Evolutionary conservation across 495 filamentous ascomycete species (phyloP), one percentile per base, ranked within the genome.

Genomic region (Chaetomium cochliodes): DNA sequence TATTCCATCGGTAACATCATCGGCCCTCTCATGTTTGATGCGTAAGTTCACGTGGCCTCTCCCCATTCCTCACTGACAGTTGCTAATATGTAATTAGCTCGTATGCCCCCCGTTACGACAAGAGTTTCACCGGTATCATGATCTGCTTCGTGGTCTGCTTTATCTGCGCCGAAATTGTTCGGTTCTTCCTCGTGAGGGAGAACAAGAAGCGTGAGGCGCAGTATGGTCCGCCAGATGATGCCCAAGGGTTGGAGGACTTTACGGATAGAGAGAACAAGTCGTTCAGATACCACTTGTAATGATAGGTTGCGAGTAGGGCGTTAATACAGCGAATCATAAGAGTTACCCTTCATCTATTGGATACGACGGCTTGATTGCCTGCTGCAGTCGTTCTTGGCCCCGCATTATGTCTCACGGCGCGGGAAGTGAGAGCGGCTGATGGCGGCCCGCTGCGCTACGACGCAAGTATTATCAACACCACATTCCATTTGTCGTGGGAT

Each of bases 1-100:
- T 62, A 62, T 23, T 62, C 59, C 0, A 8, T 61, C 33, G 59
- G 59, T n/a, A 61, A 61, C 59, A 61, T 61, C 30, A 61, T 61
- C 11, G 59, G 59, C 3, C 59, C 59, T 0, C 59, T 62, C 16
- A 44, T 62, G 59, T 62, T 62, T 30, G 59, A 62, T 30, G 59
- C 59, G 59, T 62, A 62, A 33, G 58, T 42, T 9, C 4, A 1
- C 23, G 11, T 22, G 2, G 8, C 13, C 12, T 39, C 3, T 12
- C 11, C 1, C 7, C n/a, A 5, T 26, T 0, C 11, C 1, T 3
- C n/a, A 5, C 18, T 0, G n/a, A 8, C 15, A 58, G 5, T 3
- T 11, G 7, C 33, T 53, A 44, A 51, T 23, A 1, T 22, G 2
- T 2, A 33, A 1, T 11, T 9, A 62, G 59, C 2, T 62, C 59